These are phyloP conservation scores for Ophiostoma piceae DNA, from an alignment of 2,329 filamentous ascomycete genomes.

Conservation along the genomic window DNA sequence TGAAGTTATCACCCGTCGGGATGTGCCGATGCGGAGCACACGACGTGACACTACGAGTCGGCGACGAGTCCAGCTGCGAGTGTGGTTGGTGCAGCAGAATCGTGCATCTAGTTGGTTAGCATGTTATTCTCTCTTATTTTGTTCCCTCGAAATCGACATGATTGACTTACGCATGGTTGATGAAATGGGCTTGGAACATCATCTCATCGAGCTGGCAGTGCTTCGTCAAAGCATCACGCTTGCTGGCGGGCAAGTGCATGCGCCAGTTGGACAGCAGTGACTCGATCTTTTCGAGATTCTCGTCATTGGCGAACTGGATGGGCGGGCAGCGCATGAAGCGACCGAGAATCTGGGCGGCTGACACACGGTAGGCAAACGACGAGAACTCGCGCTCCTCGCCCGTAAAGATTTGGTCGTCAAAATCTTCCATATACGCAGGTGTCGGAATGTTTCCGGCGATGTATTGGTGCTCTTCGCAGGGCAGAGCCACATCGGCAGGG, in stretches of 20 bases:
- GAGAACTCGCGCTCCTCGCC: conserved; percentile 68
- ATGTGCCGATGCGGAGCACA: conserved; percentile 58
- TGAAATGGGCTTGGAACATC: conserved; percentile 87
- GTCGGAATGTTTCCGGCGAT: conserved; percentile 53
- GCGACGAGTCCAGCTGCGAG: conserved; percentile 65
- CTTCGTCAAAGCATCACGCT: conserved; percentile 63
- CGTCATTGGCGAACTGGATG: conserved; percentile 49
- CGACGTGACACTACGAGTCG: conserved; percentile 54
- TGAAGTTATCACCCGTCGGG: conserved; percentile 49
- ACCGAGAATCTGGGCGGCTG: conserved; percentile 72
- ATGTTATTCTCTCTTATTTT: background rate
- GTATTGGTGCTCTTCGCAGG: conserved; percentile 78
- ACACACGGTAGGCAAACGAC: conserved; percentile 79
- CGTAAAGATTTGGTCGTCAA: conserved; percentile 70
- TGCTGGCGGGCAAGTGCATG: conserved; percentile 68
- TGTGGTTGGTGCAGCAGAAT: conserved; percentile 76
- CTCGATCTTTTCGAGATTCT: conserved; percentile 49
- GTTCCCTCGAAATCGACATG: background rate
- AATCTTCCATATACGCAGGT: conserved; percentile 63
- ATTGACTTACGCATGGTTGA: conserved; percentile 47
- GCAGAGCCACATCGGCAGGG: conserved; percentile 62
- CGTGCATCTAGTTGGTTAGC: conserved; percentile 38
- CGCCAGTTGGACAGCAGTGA: conserved; percentile 65
- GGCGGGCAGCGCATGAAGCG: conserved; percentile 60
- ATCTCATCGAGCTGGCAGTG: conserved; percentile 76